Evolutionary conservation across 441 rosid genomes (phyloP), one percentile per base, ranked within the genome.

Genomic region (Geranium incanum): DNA sequence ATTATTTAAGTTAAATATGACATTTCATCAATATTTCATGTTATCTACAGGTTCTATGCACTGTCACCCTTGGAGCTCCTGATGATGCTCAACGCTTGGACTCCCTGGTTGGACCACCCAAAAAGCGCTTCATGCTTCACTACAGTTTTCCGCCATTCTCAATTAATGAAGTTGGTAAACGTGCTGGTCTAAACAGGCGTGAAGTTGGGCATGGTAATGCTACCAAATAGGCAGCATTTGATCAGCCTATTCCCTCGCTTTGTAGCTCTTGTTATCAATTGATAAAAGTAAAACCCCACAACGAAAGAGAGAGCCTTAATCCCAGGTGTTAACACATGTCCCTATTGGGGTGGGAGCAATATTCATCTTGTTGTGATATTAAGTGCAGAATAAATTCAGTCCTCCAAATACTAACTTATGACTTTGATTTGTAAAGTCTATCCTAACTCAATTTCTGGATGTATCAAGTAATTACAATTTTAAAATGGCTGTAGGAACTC

Each of bases 51-150:
- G 95, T 88, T 79, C 98, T 95, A 43, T 92, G 97, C 74, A 79
- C 96, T 28, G 95, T 92, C 80, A 92, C 99, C 41, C 91, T 95
- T 77, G 99, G 99, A 71, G 92, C 98, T 66, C 98, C 92, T 19
- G 85, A 82, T 64, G 97, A 92, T 69, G 98, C 97, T 73, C 99
- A 95, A 78, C 89, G 87, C 71, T 78, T 95, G 79, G 90, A 85
- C 23, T 88, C 99, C 75, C 70, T 91, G 71, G 98, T 92, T 81
- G 98, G 99, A 41, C 92, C 97, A 1, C 84, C 95, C 12, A 90
- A 82, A 71, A 95, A 95, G 85, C 95, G 92, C 65, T 95, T 92
- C 86, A 92, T 95, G 97, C 97, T 95, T 84, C 99, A 95, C 83
- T 92, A 95, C 69, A 88, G 85, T 84, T 95, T 95, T 78, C 99